These are phyloP conservation scores for Suillus ampliporus DNA, from an alignment of 768 basidiomycete species.

Conservation along the genomic window DNA sequence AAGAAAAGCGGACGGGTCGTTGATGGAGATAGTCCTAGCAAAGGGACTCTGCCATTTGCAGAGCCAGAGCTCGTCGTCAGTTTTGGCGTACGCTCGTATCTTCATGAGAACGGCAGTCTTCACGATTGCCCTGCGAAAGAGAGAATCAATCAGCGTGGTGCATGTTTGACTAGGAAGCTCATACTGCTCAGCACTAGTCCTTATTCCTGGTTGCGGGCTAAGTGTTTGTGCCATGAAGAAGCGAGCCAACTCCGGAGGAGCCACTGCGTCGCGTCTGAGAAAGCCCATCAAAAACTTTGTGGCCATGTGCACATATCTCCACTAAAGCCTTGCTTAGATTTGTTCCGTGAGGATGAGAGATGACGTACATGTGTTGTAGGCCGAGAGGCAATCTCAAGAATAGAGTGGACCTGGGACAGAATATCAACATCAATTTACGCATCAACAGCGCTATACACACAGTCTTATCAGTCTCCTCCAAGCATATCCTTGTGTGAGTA, in stretches of 20 bases:
- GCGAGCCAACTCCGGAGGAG: constrained; percentile 56
- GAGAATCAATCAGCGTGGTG: constrained; percentile 4
- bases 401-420: constrained; percentile 54
- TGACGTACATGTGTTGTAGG: constrained; percentile 75
- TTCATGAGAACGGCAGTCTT: constrained; percentile 74
- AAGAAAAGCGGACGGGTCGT: constrained; percentile 56
- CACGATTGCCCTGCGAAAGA: constrained; percentile 58
- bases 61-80: constrained; percentile 71
- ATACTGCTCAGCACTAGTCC: constrained; percentile 68
- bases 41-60: constrained; percentile 75
- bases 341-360: constrained; percentile 6
- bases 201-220: constrained; percentile 76
- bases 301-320: constrained; percentile 83
- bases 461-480: constrained; percentile 52
- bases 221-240: constrained; percentile 70
- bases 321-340: constrained; percentile 48
- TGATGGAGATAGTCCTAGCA: constrained; percentile 48
- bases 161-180: constrained; percentile 15
- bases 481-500: constrained; percentile 50
- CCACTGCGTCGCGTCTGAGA: constrained; percentile 64
- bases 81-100: constrained; percentile 72
- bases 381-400: constrained; percentile 63
- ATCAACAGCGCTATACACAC: constrained; percentile 39
- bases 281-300: constrained; percentile 63
- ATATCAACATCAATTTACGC: constrained; percentile 10